These are phyloP conservation scores for Pelargonium fulgidum DNA, from an alignment of 441 rosid species.

Conservation along the genomic window DNA sequence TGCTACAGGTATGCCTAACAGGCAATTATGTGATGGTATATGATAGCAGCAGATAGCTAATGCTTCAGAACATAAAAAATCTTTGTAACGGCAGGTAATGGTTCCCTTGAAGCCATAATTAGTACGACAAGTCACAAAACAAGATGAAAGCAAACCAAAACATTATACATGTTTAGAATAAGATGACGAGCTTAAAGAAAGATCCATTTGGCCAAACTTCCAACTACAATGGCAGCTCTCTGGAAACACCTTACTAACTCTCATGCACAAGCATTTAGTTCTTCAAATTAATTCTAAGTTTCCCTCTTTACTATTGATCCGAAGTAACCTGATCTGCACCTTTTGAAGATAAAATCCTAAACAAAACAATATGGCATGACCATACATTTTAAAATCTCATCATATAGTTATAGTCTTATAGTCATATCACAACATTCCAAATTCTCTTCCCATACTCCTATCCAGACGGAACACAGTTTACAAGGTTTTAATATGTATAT, in stretches of 20 bases:
- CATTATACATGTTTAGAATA: not conserved
- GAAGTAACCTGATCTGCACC: not conserved
- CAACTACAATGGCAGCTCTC: slow-evolving; percentile 2
- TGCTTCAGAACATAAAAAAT: not conserved
- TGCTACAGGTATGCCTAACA: not conserved
- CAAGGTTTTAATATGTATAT: too few species aligned
- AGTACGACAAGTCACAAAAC: not conserved
- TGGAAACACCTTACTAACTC: not conserved
- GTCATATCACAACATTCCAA: not conserved
- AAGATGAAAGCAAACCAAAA: not conserved
- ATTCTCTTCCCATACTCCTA: not conserved
- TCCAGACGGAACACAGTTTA: too few species aligned
- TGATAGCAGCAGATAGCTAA: slow-evolving; percentile 4
- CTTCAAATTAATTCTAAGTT: not conserved
- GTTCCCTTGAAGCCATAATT: not conserved
- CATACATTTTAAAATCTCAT: not conserved
- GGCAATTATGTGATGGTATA: not conserved
- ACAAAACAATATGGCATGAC: not conserved
- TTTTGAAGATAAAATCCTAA: not conserved
- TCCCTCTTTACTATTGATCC: not conserved
- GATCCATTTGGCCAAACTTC: not conserved
- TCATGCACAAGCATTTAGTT: not conserved
- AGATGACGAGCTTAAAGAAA: not conserved
- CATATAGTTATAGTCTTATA: not conserved
- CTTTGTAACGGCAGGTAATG: slow-evolving; percentile 8